These are phyloP conservation scores for Poteriospumella lacustris DNA, from an alignment of 108 stramenopile genomes.

Conservation along the genomic window DNA sequence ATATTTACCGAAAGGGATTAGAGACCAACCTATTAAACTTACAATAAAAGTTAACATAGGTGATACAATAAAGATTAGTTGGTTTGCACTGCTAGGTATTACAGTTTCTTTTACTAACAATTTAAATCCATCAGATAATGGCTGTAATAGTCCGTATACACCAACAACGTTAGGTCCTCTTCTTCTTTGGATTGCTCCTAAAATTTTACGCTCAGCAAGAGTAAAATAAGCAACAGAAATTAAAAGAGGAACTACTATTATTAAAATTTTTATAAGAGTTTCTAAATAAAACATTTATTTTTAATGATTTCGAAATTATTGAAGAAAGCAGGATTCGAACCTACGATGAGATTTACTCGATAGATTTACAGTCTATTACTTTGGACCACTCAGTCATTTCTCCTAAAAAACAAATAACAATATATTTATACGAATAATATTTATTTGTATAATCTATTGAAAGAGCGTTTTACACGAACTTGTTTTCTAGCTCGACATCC, in stretches of 20 bases:
- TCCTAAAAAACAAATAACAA: constrained; percentile 9
- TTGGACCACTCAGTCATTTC: constrained; percentile 7
- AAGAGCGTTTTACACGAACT: constrained; percentile 7
- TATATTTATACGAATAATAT: constrained; percentile 10
- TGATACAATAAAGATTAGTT: constrained; percentile 26
- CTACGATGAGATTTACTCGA: constrained; percentile 19
- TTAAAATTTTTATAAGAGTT: constrained; percentile 18
- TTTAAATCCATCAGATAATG: constrained; percentile 30
- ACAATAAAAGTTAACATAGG: constrained; percentile 23
- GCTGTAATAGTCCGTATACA: constrained; percentile 14
- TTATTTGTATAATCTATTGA: constrained; percentile 9
- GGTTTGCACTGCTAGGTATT: constrained; percentile 29
- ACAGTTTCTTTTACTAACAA: constrained; percentile 30
- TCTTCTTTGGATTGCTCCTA: constrained; percentile 28
- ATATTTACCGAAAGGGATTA: constrained; percentile 24
- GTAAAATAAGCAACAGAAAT: constrained; percentile 21
- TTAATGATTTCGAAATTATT: constrained; percentile 9
- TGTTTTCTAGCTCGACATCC: constrained; percentile 7
- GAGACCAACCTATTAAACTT: constrained; percentile 19
- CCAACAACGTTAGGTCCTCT: constrained; percentile 26
- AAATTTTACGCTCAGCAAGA: constrained; percentile 27
- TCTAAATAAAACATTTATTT: constrained; percentile 12
- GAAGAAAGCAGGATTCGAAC: constrained; percentile 7
- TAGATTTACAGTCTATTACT: constrained; percentile 9
- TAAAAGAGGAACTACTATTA: constrained; percentile 21